Conservation (phyloP, 495 filamentous ascomycete genomes). For the Hypoxylon cercidicola region DNA sequence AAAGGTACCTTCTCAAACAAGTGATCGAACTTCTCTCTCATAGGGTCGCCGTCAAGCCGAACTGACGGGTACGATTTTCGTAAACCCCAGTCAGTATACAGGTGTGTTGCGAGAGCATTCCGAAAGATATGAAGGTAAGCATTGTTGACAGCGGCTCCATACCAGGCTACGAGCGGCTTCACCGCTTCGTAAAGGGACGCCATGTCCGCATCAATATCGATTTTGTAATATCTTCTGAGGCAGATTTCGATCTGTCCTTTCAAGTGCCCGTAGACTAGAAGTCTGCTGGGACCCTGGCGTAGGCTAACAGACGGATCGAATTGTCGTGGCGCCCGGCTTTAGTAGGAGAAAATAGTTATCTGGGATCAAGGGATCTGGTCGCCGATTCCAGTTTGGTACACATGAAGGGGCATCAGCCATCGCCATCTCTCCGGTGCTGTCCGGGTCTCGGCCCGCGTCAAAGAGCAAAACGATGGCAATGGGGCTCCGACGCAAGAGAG, state of each 20-base stretch:
- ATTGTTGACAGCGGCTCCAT: background rate
- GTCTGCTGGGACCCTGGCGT: background rate
- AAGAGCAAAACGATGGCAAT: background rate
- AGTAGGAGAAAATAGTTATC: background rate
- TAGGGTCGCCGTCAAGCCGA: no score
- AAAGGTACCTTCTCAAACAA: no score
- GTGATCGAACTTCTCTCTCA: no score
- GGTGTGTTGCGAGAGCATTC: no score
- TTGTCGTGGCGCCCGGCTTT: background rate
- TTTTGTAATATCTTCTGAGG: background rate
- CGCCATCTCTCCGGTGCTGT: background rate
- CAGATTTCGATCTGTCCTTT: background rate
- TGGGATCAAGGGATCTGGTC: background rate
- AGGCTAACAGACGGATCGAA: background rate
- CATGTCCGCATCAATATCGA: background rate
- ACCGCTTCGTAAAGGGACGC: background rate
- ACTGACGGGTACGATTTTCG: no score
- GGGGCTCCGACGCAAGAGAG: background rate
- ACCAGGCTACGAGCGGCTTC: background rate
- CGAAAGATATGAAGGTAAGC: no score
- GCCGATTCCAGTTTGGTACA: background rate
- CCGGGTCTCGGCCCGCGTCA: background rate
- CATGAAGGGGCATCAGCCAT: background rate
- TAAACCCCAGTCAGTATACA: no score
- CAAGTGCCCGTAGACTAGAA: background rate